phyloP scores from a whole-genome alignment of 2,329 filamentous ascomycete genomes.

The Alternaria incomplexa region DNA sequence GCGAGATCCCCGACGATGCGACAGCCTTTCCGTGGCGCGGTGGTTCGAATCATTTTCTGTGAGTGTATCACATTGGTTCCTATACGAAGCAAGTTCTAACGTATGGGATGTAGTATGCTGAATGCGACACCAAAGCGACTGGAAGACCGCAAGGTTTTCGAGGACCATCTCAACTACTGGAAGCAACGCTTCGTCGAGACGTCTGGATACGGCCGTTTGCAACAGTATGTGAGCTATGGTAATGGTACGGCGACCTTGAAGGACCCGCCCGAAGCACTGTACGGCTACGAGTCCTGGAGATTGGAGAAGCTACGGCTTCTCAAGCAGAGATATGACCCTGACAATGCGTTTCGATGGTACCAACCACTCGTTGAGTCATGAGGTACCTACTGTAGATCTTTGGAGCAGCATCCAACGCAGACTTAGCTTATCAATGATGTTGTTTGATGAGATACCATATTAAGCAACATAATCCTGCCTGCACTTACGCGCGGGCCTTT shows the following conservation, averaged over 20 bases:
- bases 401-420: not conserved
- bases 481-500: accelerated
- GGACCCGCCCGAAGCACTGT: slow-evolving; percentile 2
- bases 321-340: slow-evolving; percentile 4
- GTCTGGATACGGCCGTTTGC: slow-evolving; percentile 6
- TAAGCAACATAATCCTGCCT: accelerated
- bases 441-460: not conserved
- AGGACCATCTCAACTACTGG: slow-evolving; percentile 4
- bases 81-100: not conserved
- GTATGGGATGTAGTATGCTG: not conserved
- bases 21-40: slow-evolving; percentile 8
- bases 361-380: slow-evolving; percentile 1
- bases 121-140: slow-evolving; percentile 8
- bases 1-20: slow-evolving; percentile 1
- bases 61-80: not conserved
- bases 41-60: slow-evolving; percentile 8
- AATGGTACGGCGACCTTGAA: slow-evolving; percentile 4
- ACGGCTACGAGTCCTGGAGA: slow-evolving; percentile 6
- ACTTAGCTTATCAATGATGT: not conserved
- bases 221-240: slow-evolving; percentile 8
- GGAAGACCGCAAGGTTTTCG: slow-evolving; percentile 4
- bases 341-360: slow-evolving; percentile 5
- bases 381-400: not conserved
- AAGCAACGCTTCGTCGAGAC: slow-evolving; percentile 5
- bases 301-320: not conserved